Conservation (phyloP, 1,284 basidiomycete species). For the Microbotryomycetes sp. region DNA sequence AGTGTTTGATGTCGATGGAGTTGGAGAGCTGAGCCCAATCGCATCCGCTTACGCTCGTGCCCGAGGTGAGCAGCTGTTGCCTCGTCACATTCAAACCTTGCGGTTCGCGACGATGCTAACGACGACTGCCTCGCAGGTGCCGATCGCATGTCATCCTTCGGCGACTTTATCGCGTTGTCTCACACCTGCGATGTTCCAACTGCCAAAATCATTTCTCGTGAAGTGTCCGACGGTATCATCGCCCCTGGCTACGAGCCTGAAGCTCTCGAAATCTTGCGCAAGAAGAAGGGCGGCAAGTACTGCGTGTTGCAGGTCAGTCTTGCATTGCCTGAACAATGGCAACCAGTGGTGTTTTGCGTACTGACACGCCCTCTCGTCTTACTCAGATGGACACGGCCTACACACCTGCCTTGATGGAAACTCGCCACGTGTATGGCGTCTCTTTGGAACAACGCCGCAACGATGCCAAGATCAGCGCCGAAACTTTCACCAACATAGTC, state of each 20-base stretch:
- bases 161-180: slow-evolving; percentile 95
- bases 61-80: slow-evolving; percentile 53
- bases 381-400: slow-evolving; percentile 75
- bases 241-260: slow-evolving; percentile 86
- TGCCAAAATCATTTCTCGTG: slow-evolving; percentile 91
- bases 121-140: slow-evolving; percentile 54
- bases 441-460: slow-evolving; percentile 88
- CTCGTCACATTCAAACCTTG: background rate
- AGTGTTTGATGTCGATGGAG: slow-evolving; percentile 93
- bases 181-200: slow-evolving; percentile 88
- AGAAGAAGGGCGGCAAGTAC: slow-evolving; percentile 99
- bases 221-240: slow-evolving; percentile 97
- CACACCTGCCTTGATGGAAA: slow-evolving; percentile 71
- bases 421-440: slow-evolving; percentile 91
- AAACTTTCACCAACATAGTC: slow-evolving; percentile 81
- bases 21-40: slow-evolving; percentile 80
- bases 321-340: background rate
- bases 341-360: background rate
- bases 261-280: slow-evolving; percentile 82
- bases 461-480: slow-evolving; percentile 75
- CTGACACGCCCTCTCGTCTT: background rate
- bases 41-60: slow-evolving; percentile 94
- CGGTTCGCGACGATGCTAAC: background rate
- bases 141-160: slow-evolving; percentile 98
- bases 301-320: slow-evolving; percentile 76